These are phyloP conservation scores for Russula foetens DNA, from an alignment of 768 basidiomycete species.

Conservation along the genomic window DNA sequence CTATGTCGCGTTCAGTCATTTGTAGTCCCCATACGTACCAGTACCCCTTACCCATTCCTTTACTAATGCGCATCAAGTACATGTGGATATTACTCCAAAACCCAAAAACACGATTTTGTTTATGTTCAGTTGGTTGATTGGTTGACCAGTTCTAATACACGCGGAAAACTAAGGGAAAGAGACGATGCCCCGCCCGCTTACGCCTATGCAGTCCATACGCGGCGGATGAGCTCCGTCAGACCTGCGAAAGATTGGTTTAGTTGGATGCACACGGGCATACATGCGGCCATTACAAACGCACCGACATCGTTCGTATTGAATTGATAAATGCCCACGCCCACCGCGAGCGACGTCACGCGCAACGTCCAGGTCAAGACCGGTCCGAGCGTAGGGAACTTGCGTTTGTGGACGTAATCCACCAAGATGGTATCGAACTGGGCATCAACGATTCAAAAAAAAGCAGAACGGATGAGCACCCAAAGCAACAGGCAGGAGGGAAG, in stretches of 20 bases:
- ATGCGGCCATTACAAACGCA: constrained; percentile 33
- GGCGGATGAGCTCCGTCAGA: constrained; percentile 75
- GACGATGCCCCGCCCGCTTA: background rate
- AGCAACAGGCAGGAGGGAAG: no score
- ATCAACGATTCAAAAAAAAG: background rate
- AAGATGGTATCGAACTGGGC: constrained; percentile 64
- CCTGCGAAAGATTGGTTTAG: constrained; percentile 37
- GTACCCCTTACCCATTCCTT: no score
- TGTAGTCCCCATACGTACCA: background rate
- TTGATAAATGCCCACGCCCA: constrained; percentile 87
- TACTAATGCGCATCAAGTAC: background rate
- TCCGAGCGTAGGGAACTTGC: constrained; percentile 87
- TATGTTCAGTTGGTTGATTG: background rate
- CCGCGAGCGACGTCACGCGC: constrained; percentile 67
- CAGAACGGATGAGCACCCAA: background rate
- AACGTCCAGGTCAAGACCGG: constrained; percentile 65
- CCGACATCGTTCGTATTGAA: constrained; percentile 99
- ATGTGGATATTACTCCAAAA: background rate
- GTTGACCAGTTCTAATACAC: constrained; percentile 1
- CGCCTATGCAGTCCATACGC: constrained; percentile 68
- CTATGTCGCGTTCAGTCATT: background rate
- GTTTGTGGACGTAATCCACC: constrained; percentile 86
- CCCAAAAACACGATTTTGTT: background rate
- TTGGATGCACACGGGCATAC: no score
- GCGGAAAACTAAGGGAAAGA: background rate